Base-by-base conservation (phyloP, 331 rosid genomes). In the Malus hybrid region DNA sequence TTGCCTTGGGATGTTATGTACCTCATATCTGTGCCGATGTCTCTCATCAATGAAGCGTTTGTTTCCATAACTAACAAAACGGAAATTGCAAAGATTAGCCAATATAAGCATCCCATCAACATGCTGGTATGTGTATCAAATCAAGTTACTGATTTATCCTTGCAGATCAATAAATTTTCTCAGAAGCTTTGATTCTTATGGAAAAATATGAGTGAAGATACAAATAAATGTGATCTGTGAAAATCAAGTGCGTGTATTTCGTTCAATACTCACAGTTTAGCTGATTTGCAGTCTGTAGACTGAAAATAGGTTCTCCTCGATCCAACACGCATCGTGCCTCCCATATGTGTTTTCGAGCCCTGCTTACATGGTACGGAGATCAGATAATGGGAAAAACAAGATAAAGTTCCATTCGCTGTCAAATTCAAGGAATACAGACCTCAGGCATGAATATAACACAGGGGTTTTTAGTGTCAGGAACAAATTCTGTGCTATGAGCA, bases 361-460 rank as follows among this genome's bases (percentile, higher is more conserved):
- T 85, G 76, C 20, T 65, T 54, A 22, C 27, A 68, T 16, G 36
- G 48, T 34, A 57, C 60, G 52, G 70, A 67, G 24, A 71, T 77
- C 20, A 81, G 76, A 65, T 63, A 59, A 76, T 36, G 63, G 57
- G 6, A 71, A 65, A 55, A 31, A 22, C 39, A 39, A 50, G 50
- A 59, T 36, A 20, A 12, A 55, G 22, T 42, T 44, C 24, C 52
- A 7, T 62, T 68, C 52, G 70, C 33, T 12, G 19, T 39, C 24
- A 64, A 73, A 81, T 87, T 87, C 89, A 62, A 44, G 67, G 48
- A 71, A 73, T 74, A 54, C 56, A 74, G 69, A 91, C 98, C 89
- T 93, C 98, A 42, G 98, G 98, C 98, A 93, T 91, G 65, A 93
- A 90, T 79, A 91, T 80, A 76, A 93, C 97, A 60, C 91, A 88